Evolutionary conservation across 1,139 yeast genomes (phyloP).

Genomic region (Pichia sp.): DNA sequence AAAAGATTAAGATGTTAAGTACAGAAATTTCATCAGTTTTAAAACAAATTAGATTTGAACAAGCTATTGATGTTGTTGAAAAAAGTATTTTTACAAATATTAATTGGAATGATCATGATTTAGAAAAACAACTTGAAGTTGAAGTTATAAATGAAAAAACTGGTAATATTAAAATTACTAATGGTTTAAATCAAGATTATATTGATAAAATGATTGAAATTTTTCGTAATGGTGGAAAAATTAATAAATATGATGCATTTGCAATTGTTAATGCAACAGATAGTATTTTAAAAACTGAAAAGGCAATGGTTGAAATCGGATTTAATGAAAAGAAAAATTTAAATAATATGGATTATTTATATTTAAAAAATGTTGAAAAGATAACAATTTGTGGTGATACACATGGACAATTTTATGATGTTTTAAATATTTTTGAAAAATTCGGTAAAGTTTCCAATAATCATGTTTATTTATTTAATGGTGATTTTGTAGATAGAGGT

Average conservation of each 20-base stretch:
- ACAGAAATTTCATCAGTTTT: slow-evolving; percentile 62
- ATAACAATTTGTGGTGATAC: slow-evolving; percentile 96
- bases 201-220: slow-evolving; percentile 58
- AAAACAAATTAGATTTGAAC: slow-evolving; percentile 74
- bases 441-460: slow-evolving; percentile 60
- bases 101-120: slow-evolving; percentile 45
- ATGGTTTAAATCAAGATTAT: slow-evolving; percentile 42
- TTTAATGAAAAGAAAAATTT: slow-evolving; percentile 34
- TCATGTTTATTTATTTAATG: slow-evolving; percentile 83
- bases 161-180: slow-evolving; percentile 12
- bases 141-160: slow-evolving; percentile 6
- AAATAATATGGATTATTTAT: slow-evolving; percentile 15
- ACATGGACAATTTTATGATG: slow-evolving; percentile 93
- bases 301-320: slow-evolving; percentile 68
- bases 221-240: slow-evolving; percentile 65
- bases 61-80: slow-evolving; percentile 71
- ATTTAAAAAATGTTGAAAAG: slow-evolving; percentile 27
- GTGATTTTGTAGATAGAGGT: slow-evolving; percentile 97
- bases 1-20: slow-evolving; percentile 56
- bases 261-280: slow-evolving; percentile 75
- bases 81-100: slow-evolving; percentile 38
- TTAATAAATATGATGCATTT: slow-evolving; percentile 78
- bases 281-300: slow-evolving; percentile 57
- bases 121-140: slow-evolving; percentile 37
- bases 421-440: slow-evolving; percentile 65